Evolutionary conservation across 345 rosid genomes (phyloP).

Genomic region (Salix suchowensis): DNA sequence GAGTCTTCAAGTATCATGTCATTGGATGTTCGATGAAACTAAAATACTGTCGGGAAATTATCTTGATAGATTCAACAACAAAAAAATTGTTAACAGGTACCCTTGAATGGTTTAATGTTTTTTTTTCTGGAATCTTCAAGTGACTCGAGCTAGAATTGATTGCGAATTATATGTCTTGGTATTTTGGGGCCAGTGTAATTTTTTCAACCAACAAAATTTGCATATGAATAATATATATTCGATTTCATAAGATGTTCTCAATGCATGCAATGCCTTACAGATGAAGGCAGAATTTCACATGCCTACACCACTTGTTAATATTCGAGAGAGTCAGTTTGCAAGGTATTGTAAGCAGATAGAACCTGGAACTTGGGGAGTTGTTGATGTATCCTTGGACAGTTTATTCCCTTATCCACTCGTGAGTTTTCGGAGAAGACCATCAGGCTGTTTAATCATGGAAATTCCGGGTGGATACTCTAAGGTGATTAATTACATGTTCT

Average conservation of each 20-base stretch:
- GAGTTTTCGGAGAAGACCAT: slow-evolving; percentile 40
- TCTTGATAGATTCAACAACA: not conserved
- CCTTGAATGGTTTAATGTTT: not conserved
- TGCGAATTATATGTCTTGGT: not conserved
- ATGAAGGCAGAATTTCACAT: slow-evolving; percentile 45
- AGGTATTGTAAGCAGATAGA: slow-evolving; percentile 35
- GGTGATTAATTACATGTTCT: slow-evolving; percentile 13
- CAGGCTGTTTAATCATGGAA: slow-evolving; percentile 45
- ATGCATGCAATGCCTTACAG: slow-evolving; percentile 16
- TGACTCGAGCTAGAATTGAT: not conserved
- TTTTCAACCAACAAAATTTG: not conserved
- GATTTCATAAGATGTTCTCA: not conserved
- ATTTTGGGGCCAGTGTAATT: not conserved
- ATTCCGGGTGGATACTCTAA: slow-evolving; percentile 25
- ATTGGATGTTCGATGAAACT: too few relatives aligned
- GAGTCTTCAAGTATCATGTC: too few relatives aligned
- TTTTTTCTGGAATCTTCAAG: not conserved
- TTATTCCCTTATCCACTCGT: slow-evolving; percentile 24
- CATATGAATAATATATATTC: too few relatives aligned
- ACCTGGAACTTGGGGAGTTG: slow-evolving; percentile 42
- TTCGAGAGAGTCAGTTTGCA: slow-evolving; percentile 36
- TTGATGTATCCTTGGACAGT: slow-evolving; percentile 47
- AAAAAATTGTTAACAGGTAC: not conserved
- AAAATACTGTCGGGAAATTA: too few relatives aligned
- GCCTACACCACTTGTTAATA: slow-evolving; percentile 37